phyloP scores from a whole-genome alignment of 1,284 basidiomycete species.

The Ceratobasidium sp. region DNA sequence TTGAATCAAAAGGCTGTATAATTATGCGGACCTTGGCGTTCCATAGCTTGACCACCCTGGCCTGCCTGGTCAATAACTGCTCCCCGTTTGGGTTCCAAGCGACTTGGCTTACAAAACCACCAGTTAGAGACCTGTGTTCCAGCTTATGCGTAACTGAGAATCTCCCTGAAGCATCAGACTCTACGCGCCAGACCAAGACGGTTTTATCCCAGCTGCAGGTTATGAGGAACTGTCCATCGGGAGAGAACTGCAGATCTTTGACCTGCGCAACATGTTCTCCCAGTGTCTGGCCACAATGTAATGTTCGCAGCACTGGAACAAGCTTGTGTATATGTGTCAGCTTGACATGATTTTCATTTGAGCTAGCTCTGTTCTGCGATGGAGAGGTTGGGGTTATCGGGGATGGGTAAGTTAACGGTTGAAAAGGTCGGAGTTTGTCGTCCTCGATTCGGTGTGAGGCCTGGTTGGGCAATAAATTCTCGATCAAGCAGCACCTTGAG shows the following conservation, averaged over 20 bases:
- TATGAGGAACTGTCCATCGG: slow-evolving; percentile 1
- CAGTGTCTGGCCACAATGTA: not conserved
- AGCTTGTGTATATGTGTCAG: not conserved
- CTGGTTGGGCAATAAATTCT: too few relatives aligned
- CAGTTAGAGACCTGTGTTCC: not conserved
- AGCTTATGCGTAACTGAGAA: not conserved
- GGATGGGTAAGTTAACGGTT: too few relatives aligned
- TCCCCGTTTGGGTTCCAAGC: slow-evolving; percentile 7
- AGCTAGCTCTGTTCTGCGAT: not conserved
- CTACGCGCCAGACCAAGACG: slow-evolving; percentile 10
- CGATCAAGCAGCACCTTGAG: too few relatives aligned
- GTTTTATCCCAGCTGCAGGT: slow-evolving; percentile 10
- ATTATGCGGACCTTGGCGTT: slow-evolving; percentile 1
- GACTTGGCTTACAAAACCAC: slow-evolving; percentile 12
- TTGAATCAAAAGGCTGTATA: slow-evolving; percentile 1
- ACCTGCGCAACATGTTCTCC: slow-evolving; percentile 5
- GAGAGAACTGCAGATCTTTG: slow-evolving; percentile 21
- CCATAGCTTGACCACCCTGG: slow-evolving; percentile 20
- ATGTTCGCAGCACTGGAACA: slow-evolving; percentile 5
- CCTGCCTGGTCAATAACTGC: not conserved
- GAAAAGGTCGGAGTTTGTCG: too few relatives aligned
- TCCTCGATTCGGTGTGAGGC: too few relatives aligned
- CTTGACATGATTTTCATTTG: not conserved
- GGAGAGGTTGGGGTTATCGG: not conserved
- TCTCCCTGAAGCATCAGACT: not conserved